These are phyloP conservation scores for Harringtonia aguacate DNA, from an alignment of 2,329 filamentous ascomycete species.

Conservation along the genomic window DNA sequence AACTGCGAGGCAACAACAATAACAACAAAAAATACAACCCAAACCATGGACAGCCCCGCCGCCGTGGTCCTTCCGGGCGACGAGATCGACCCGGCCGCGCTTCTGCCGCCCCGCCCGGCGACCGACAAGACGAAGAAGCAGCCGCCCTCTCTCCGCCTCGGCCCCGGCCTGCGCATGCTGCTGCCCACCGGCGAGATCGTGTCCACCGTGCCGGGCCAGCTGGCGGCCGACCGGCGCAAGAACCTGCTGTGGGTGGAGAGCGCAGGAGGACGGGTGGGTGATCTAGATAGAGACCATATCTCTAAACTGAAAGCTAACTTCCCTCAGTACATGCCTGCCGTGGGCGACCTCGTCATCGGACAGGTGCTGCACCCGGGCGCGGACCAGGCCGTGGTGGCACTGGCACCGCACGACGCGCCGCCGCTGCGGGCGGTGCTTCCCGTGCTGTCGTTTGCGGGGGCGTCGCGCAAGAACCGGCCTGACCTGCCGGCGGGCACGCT, in stretches of 20 bases:
- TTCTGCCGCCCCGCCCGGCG: constrained; percentile 16
- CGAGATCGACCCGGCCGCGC: constrained; percentile 37
- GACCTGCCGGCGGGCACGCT: constrained; percentile 63
- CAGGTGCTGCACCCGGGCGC: constrained; percentile 65
- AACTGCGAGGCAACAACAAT: too few relatives aligned
- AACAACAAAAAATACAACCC: too few relatives aligned
- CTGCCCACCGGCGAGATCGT: constrained; percentile 66
- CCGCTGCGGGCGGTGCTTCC: constrained; percentile 54
- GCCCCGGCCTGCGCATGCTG: constrained; percentile 73
- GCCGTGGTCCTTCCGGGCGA: constrained; percentile 76
- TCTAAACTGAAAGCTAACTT: too few relatives aligned
- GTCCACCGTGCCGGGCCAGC: constrained; percentile 55
- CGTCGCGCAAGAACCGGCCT: constrained; percentile 84
- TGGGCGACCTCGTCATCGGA: constrained; percentile 82
- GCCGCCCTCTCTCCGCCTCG: constrained; percentile 65
- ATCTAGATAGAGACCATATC: too few relatives aligned
- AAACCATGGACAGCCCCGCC: background rate
- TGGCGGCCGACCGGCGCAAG: constrained; percentile 59
- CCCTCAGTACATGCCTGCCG: constrained; percentile 61
- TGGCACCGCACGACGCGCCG: constrained; percentile 53
- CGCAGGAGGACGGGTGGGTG: constrained; percentile 56
- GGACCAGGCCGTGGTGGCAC: constrained; percentile 70
- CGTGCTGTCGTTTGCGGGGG: constrained; percentile 85
- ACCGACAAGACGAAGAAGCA: constrained; percentile 59
- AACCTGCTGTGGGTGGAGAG: constrained; percentile 70